Evolutionary conservation across 2,329 filamentous ascomycete species (phyloP), one percentile per base, ranked within the genome.

Genomic region (Didymella pomorum): DNA sequence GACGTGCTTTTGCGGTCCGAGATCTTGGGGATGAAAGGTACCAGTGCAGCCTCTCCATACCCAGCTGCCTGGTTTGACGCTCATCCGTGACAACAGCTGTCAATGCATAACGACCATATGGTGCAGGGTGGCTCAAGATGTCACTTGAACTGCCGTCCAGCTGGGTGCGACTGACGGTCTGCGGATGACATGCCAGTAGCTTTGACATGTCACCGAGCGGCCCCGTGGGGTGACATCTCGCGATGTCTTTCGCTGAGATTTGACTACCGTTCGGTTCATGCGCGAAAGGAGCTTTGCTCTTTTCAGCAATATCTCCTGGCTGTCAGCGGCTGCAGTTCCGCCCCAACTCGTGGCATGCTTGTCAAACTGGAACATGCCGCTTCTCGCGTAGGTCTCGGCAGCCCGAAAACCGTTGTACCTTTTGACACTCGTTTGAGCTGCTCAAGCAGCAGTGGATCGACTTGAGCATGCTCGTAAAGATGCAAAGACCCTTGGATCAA

Each of bases 181-280:
- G 21, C 25, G 14, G 20, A 23, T 44, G 52, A 45, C 53, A 56
- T 50, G 12, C 46, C 31, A 37, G 33, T 37, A 26, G 33, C 26
- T 25, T 20, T n/a, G 20, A 18, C 12, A 26, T 18, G 23, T 37
- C 31, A 26, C 28, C 44, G 29, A 49, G 12, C 28, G 18, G 16
- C 29, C 31, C 46, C 31, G 16, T 56, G 53, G 53, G 46, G 39
- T 56, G 39, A 50, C 18, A 45, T 45, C 11, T 50, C 41, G 21
- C 14, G 31, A 45, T 26, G 28, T 31, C n/a, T 45, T 16, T 49
- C 45, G 52, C 45, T 43, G 53, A 20, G 9, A 29, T 35, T 45
- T 11, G 37, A 16, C 33, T 23, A 37, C 48, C 35, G 5, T 14
- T 39, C 35, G 12, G 9, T 28, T 48, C 21, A 28, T 35, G 45